Evolutionary conservation across 805 yeast genomes (phyloP), one percentile per base, ranked within the genome.

Genomic region (Yamadazyma takamatsuzukensis): DNA sequence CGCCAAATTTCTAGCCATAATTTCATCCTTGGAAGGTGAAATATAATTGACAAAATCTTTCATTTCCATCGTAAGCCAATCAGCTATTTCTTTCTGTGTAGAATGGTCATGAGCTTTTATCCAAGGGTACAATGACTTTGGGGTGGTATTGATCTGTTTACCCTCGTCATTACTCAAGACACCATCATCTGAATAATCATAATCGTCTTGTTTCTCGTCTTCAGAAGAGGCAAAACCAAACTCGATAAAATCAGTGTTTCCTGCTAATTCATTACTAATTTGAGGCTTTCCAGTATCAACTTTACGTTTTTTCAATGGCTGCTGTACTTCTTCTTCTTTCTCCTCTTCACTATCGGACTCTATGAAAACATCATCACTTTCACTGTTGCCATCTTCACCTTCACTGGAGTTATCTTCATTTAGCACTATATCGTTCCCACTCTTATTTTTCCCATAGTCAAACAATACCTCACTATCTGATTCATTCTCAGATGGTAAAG

Each of bases 31-130:
- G 1, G 90, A 78, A 1, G 97, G 97, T 1, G 96, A 83, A 16
- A 89, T 78, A 55, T 88, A 90, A 29, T 77, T 74, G 18, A 84
- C 82, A 54, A 87, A 90, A 51, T 87, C 95, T 42, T 73, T 74
- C 41, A 90, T 84, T 54, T 90, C 97, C 57, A 73, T 67, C 3
- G 93, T 83, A 15, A 90, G 68, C 93, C 96, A 87, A 45, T 83
- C 89, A 1, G 89, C 80, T 21, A 88, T 76, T 46, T 84, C 94
- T 42, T 72, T 70, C 52, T 83, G 88, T 33, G 65, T 74, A 1
- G 86, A 76, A 51, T 85, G 94, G 46, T 85, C 90, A 44, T 80
- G 83, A 40, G 80, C 76, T 33, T 77, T 68, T 15, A 84, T 71
- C 96, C 96, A 87, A 0, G 95, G 95, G 39, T 56, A 77, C 21